These are phyloP conservation scores for Elaeagnus macrophylla DNA, from an alignment of 306 rosid species.

Conservation along the genomic window DNA sequence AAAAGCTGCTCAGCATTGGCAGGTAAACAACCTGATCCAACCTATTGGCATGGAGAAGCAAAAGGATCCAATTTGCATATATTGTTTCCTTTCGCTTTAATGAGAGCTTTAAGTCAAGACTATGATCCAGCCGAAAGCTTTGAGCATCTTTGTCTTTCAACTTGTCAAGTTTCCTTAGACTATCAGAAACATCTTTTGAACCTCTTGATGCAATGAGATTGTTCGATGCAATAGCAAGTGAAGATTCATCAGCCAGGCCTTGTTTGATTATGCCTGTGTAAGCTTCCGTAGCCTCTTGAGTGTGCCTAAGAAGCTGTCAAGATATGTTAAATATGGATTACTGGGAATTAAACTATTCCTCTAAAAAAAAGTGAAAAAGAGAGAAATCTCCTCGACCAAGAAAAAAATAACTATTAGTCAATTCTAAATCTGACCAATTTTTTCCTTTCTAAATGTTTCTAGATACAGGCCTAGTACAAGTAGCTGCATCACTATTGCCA, in stretches of 20 bases:
- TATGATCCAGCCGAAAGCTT: constrained; percentile 55
- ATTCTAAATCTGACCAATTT: not conserved
- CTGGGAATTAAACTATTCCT: constrained; percentile 7
- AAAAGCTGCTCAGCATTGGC: constrained; percentile 2
- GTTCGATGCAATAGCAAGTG: constrained; percentile 88
- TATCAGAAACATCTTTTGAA: constrained; percentile 88
- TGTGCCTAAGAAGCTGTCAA: constrained; percentile 76
- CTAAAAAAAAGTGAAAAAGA: constrained; percentile 7
- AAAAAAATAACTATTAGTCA: constrained; percentile 6
- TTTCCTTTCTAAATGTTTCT: not conserved
- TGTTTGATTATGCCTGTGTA: constrained; percentile 54
- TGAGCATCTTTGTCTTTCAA: constrained; percentile 72
- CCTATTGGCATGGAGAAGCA: constrained; percentile 86
- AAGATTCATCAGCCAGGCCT: constrained; percentile 75
- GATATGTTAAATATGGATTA: constrained; percentile 26
- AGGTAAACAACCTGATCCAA: constrained; percentile 64
- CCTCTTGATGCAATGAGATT: constrained; percentile 71
- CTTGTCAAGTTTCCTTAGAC: constrained; percentile 83
- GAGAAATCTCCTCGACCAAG: not conserved
- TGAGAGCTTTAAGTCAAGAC: constrained; percentile 70
- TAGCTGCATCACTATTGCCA: constrained; percentile 30
- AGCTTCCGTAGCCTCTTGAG: constrained; percentile 64
- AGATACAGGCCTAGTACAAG: not conserved
- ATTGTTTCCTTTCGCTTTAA: constrained; percentile 63
- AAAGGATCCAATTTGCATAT: constrained; percentile 71